A percentile compares a stretch with the other conserved stretches of the same genome.
phyloP scores from a whole-genome alignment of 2,329 filamentous ascomycete genomes.

The Fusarium nodosum region DNA sequence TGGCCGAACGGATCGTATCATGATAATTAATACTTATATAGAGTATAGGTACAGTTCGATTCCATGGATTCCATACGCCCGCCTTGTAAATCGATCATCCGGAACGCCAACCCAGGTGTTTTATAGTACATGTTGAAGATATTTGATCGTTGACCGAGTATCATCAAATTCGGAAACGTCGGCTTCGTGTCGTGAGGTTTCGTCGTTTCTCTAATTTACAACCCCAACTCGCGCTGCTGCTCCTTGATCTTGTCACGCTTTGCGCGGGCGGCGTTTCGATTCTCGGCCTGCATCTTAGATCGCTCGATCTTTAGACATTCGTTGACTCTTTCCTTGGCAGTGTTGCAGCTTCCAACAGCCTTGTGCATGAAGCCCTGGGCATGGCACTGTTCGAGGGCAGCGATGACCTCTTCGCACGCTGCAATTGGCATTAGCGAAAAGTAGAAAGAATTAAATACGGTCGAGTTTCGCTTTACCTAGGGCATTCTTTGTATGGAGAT shows the following conservation, averaged over 20 bases:
- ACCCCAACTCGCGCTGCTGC: constrained; percentile 69
- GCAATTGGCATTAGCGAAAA: constrained; percentile 39
- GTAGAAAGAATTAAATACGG: neutral
- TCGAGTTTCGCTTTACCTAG: constrained; percentile 68
- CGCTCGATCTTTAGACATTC: constrained; percentile 86
- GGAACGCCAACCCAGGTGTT: constrained; percentile 32
- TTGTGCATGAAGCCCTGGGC: constrained; percentile 93
- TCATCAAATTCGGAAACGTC: constrained; percentile 4
- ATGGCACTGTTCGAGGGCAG: constrained; percentile 94
- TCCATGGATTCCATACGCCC: constrained; percentile 20
- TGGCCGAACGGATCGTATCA: neutral
- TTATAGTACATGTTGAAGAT: constrained; percentile 31
- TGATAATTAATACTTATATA: constrained; percentile 27
- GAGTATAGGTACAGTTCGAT: constrained; percentile 11
- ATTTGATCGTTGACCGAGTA: neutral
- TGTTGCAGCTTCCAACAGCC: constrained; percentile 89
- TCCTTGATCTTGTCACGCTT: constrained; percentile 80
- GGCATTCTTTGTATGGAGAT: constrained; percentile 94
- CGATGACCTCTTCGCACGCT: constrained; percentile 97
- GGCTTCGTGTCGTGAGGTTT: constrained; percentile 15
- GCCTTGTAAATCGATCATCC: constrained; percentile 8
- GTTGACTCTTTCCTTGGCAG: constrained; percentile 85
- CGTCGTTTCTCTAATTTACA: constrained; percentile 46
- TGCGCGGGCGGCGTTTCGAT: constrained; percentile 76
- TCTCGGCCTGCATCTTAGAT: constrained; percentile 80